phyloP scores from a whole-genome alignment of 306 rosid species.

The Ormosia semicastrata region DNA sequence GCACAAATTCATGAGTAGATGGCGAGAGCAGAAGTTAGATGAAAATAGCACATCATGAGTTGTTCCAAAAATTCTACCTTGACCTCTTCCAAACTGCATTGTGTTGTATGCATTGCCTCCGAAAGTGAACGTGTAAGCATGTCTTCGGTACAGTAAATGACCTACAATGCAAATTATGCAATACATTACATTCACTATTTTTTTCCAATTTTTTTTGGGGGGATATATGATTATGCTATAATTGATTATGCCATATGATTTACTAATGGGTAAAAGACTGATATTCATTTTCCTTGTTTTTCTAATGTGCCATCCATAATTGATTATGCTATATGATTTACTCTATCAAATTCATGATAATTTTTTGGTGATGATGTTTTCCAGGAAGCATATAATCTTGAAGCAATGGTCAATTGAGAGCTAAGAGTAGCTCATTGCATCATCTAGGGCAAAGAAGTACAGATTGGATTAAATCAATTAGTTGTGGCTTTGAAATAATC shows the following conservation, averaged over 20 bases:
- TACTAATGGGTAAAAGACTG: not conserved
- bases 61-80: slow-evolving; percentile 49
- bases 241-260: too few relatives aligned
- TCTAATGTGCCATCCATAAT: not conserved
- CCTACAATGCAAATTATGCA: slow-evolving; percentile 38
- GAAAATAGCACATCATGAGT: slow-evolving; percentile 10
- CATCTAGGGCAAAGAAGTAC: not conserved
- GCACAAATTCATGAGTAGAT: slow-evolving; percentile 7
- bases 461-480: not conserved
- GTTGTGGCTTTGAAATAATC: not conserved
- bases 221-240: too few relatives aligned
- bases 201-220: not conserved
- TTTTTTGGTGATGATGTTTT: not conserved
- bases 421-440: not conserved
- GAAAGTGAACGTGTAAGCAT: slow-evolving; percentile 73
- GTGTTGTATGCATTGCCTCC: slow-evolving; percentile 80
- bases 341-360: not conserved
- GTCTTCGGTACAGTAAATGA: slow-evolving; percentile 76
- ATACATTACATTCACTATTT: not conserved
- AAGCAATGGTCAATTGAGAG: not conserved
- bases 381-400: not conserved
- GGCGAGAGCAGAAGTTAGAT: not conserved
- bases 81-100: slow-evolving; percentile 53
- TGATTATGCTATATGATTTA: not conserved
- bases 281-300: not conserved